Conservation (phyloP, 2,329 filamentous ascomycete species). For the Diaporthe ampelina region DNA sequence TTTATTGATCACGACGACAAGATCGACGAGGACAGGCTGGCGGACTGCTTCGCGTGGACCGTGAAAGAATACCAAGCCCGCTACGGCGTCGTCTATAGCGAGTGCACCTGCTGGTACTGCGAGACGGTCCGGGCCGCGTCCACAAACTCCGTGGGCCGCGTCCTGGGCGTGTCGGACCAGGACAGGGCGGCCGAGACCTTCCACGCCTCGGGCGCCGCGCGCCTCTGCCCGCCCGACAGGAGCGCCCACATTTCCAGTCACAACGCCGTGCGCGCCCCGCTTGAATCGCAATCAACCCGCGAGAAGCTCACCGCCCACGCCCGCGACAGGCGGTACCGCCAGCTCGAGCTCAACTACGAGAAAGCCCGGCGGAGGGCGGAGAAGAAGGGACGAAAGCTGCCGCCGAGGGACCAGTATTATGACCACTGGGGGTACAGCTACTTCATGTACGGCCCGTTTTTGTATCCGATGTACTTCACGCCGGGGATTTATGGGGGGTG, state of each 20-base stretch:
- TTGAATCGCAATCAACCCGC: slow-evolving; percentile 45
- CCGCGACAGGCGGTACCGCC: slow-evolving; percentile 48
- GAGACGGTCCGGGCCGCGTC: slow-evolving; percentile 75
- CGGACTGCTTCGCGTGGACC: slow-evolving; percentile 79
- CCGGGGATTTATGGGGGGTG: slow-evolving; percentile 62
- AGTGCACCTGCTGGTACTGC: slow-evolving; percentile 89
- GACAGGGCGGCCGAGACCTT: slow-evolving; percentile 62
- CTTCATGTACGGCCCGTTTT: slow-evolving; percentile 62
- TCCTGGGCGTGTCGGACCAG: slow-evolving; percentile 61
- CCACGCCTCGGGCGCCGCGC: slow-evolving; percentile 62
- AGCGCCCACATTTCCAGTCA: slow-evolving; percentile 81
- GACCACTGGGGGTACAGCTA: slow-evolving; percentile 69
- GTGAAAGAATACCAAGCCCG: slow-evolving; percentile 76
- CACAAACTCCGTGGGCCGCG: slow-evolving; percentile 59
- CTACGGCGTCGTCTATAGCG: slow-evolving; percentile 77
- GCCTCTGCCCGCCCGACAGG: slow-evolving; percentile 66
- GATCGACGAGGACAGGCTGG: slow-evolving; percentile 76
- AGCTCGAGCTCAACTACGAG: slow-evolving; percentile 69
- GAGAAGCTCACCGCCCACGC: slow-evolving; percentile 55
- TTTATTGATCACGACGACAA: slow-evolving; percentile 91
- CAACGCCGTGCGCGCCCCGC: slow-evolving; percentile 67
- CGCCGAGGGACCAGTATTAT: slow-evolving; percentile 64
- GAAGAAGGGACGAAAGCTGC: slow-evolving; percentile 63
- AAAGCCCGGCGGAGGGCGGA: slow-evolving; percentile 65
- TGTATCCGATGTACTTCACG: slow-evolving; percentile 58